phyloP scores from a whole-genome alignment of 805 yeast species.

The Pichia exigua region DNA sequence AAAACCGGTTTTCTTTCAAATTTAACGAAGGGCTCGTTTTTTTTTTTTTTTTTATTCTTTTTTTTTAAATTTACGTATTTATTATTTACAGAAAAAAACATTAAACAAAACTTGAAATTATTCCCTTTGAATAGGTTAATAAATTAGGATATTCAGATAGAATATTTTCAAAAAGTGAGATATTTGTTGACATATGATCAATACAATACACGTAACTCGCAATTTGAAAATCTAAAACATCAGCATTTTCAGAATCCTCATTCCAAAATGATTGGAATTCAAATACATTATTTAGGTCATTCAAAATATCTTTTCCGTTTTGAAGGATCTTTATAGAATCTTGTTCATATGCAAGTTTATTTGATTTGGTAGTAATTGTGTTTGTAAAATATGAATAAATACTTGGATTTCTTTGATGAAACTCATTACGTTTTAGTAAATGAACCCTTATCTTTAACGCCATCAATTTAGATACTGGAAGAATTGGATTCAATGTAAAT shows the following conservation, averaged over 20 bases:
- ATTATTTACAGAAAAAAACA: not conserved
- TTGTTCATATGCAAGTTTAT: not conserved
- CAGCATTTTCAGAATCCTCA: not conserved
- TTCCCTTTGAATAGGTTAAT: not conserved
- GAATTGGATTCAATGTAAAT: not conserved
- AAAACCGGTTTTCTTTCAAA: not conserved
- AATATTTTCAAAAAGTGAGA: not conserved
- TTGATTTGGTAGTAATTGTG: not conserved
- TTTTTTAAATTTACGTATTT: not conserved
- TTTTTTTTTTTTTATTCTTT: not conserved
- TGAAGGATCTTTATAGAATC: not conserved
- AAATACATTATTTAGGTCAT: not conserved
- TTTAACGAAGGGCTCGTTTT: not conserved
- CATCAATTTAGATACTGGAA: not conserved
- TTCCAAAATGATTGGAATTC: not conserved
- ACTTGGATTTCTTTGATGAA: conserved; percentile 29
- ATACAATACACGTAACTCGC: conserved; percentile 12
- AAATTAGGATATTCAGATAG: not conserved
- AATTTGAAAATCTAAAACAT: conserved; percentile 14
- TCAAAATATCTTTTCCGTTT: not conserved
- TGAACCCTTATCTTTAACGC: not conserved
- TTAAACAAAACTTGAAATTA: not conserved
- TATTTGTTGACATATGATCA: not conserved
- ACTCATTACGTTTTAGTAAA: conserved; percentile 9
- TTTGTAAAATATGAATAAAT: not conserved